phyloP scores from a whole-genome alignment of 164 flowering plant genomes.

The Vitis rupestris region DNA sequence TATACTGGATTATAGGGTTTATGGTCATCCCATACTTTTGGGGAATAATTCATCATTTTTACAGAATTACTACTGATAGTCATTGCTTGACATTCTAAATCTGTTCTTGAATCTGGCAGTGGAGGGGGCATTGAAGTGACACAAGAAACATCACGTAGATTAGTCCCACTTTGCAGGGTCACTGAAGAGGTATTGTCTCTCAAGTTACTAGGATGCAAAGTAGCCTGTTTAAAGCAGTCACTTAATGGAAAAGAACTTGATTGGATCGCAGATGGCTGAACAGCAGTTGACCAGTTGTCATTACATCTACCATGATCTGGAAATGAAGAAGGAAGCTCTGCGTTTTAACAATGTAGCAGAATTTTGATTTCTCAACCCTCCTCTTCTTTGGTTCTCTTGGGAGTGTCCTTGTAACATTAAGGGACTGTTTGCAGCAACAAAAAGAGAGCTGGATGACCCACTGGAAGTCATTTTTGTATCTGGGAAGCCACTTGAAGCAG shows the following conservation, averaged over 20 bases:
- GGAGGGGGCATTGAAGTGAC: slow-evolving; percentile 20
- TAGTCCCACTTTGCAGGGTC: slow-evolving; percentile 24
- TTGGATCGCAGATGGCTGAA: no score
- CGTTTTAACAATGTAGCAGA: slow-evolving; percentile 21
- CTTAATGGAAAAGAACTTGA: no score
- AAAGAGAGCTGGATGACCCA: slow-evolving; percentile 32
- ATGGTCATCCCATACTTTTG: slow-evolving; percentile 34
- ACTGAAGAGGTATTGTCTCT: slow-evolving; percentile 31
- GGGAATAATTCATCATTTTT: slow-evolving; percentile 21
- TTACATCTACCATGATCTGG: no score
- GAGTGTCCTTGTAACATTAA: slow-evolving; percentile 38
- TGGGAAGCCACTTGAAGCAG: slow-evolving; percentile 32
- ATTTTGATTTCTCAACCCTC: slow-evolving; percentile 33
- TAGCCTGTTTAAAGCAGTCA: no score
- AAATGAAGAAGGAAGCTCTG: slow-evolving; percentile 34
- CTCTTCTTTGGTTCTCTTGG: slow-evolving; percentile 23
- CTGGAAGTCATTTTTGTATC: slow-evolving; percentile 26
- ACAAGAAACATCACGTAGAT: slow-evolving; percentile 28
- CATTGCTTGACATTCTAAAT: slow-evolving; percentile 32
- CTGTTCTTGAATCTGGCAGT: slow-evolving; percentile 32
- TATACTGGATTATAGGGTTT: no score
- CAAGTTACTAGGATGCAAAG: slow-evolving; percentile 20
- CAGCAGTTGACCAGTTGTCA: no score
- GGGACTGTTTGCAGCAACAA: slow-evolving; percentile 32
- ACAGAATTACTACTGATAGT: slow-evolving; percentile 19